Conservation (phyloP, 2,329 filamentous ascomycete genomes). For the Ophiostoma sp. region DNA sequence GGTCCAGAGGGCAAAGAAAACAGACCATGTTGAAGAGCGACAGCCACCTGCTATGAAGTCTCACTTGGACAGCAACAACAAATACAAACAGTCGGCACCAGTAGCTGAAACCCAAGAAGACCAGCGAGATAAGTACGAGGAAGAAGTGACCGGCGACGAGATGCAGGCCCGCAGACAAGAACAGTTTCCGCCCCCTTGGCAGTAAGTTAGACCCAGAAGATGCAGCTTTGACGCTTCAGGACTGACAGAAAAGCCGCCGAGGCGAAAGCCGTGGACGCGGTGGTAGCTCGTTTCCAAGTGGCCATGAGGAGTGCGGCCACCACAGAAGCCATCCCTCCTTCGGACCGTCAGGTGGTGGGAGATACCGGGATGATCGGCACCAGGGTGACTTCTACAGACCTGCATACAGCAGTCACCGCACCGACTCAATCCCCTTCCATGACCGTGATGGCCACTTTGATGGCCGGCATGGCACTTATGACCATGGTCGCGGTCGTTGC, state of each 20-base stretch:
- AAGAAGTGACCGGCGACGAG: background rate
- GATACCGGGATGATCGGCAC: background rate
- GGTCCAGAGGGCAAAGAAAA: background rate
- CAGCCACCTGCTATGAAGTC: background rate
- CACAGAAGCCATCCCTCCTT: background rate
- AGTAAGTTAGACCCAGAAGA: background rate
- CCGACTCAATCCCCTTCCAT: background rate
- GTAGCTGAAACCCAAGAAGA: background rate
- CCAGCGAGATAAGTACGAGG: background rate
- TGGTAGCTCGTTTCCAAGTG: background rate
- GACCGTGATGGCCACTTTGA: background rate
- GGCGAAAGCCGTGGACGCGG: slow-evolving; percentile 2
- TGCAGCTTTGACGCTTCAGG: too few relatives aligned
- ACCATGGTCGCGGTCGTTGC: background rate
- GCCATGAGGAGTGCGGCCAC: background rate
- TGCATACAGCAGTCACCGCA: background rate
- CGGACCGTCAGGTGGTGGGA: background rate
- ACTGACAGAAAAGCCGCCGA: background rate
- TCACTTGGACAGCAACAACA: too few relatives aligned
- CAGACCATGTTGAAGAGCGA: background rate
- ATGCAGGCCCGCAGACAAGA: slow-evolving; percentile 5
- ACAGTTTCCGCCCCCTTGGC: background rate
- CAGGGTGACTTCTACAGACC: background rate
- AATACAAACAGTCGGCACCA: background rate
- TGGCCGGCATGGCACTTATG: background rate